A percentile compares a stretch with the other conserved stretches of the same genome.
Conservation (phyloP, 495 filamentous ascomycete species). For the Aspergillus sclerotioniger region DNA sequence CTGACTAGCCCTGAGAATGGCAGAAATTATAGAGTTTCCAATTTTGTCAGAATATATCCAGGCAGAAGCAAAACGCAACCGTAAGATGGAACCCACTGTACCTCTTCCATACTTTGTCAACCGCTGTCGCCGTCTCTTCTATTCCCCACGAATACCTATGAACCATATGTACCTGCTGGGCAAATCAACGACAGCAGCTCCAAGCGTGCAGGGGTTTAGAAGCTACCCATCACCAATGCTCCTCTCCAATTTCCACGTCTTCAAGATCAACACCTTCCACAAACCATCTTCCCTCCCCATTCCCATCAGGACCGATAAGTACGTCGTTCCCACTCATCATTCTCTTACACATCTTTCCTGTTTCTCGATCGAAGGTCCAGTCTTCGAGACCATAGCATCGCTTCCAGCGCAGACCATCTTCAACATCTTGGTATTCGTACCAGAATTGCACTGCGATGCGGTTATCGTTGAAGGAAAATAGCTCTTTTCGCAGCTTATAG, state of each 20-base stretch:
- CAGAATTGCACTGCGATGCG: constrained; percentile 86
- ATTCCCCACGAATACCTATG: too few relatives aligned
- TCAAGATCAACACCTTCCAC: constrained; percentile 71
- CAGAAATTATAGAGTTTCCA: too few relatives aligned
- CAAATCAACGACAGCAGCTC: too few relatives aligned
- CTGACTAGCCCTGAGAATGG: too few relatives aligned
- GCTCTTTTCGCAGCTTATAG: constrained; percentile 81
- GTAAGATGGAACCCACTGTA: too few relatives aligned
- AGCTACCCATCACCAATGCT: constrained; percentile 63
- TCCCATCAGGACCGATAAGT: constrained; percentile 52
- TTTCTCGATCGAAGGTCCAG: constrained; percentile 74
- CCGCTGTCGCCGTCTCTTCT: too few relatives aligned
- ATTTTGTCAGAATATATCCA: too few relatives aligned
- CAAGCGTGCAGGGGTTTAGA: too few relatives aligned
- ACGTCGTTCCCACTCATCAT: constrained; percentile 94
- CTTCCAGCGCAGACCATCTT: constrained; percentile 75
- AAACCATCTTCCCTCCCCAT: constrained; percentile 56
- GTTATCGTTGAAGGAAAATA: constrained; percentile 62
- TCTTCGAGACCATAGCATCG: constrained; percentile 88
- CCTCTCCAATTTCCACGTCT: constrained; percentile 63
- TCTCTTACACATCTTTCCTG: constrained; percentile 81
- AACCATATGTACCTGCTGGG: too few relatives aligned
- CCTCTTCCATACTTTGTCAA: too few relatives aligned
- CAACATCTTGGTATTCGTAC: constrained; percentile 79
- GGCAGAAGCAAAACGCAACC: too few relatives aligned